Evolutionary conservation across 192 early-diverging fungal genomes (phyloP).

Genomic region (Podila horticola): DNA sequence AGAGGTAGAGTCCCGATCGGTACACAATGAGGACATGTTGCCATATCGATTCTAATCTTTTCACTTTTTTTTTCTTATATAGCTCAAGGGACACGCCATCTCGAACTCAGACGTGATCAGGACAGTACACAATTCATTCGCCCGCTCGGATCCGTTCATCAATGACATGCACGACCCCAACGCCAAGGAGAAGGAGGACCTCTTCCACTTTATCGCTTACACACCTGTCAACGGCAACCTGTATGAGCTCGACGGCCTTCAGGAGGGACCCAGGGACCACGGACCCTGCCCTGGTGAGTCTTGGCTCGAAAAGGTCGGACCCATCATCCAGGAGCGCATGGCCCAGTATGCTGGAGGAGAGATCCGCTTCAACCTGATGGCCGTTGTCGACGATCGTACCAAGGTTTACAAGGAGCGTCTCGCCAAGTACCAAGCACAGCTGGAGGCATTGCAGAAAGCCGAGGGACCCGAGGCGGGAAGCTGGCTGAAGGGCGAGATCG

Average conservation of each 20-base stretch:
- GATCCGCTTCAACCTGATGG: slow-evolving; percentile 85
- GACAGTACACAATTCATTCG: slow-evolving; percentile 83
- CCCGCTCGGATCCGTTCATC: slow-evolving; percentile 79
- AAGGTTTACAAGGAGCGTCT: slow-evolving; percentile 64
- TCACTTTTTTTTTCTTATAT: background rate
- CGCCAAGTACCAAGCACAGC: slow-evolving; percentile 55
- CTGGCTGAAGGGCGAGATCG: slow-evolving; percentile 64
- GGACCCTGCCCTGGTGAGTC: slow-evolving; percentile 69
- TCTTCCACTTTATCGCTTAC: slow-evolving; percentile 86
- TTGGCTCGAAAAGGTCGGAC: slow-evolving; percentile 72
- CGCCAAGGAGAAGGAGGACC: slow-evolving; percentile 72
- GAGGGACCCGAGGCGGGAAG: slow-evolving; percentile 42
- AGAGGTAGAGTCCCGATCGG: slow-evolving; percentile 55
- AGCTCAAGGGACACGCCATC: slow-evolving; percentile 81
- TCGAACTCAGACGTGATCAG: slow-evolving; percentile 82
- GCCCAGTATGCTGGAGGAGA: slow-evolving; percentile 64
- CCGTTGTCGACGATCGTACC: slow-evolving; percentile 73
- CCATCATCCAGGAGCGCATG: slow-evolving; percentile 78
- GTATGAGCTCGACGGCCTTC: slow-evolving; percentile 84
- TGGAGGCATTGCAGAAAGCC: slow-evolving; percentile 56
- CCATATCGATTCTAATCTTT: background rate
- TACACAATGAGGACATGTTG: no score
- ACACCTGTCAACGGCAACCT: slow-evolving; percentile 75
- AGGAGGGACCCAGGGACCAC: slow-evolving; percentile 71
- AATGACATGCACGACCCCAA: slow-evolving; percentile 66